These are phyloP conservation scores for Auriscalpium orientale DNA, from an alignment of 768 basidiomycete genomes.

Conservation along the genomic window DNA sequence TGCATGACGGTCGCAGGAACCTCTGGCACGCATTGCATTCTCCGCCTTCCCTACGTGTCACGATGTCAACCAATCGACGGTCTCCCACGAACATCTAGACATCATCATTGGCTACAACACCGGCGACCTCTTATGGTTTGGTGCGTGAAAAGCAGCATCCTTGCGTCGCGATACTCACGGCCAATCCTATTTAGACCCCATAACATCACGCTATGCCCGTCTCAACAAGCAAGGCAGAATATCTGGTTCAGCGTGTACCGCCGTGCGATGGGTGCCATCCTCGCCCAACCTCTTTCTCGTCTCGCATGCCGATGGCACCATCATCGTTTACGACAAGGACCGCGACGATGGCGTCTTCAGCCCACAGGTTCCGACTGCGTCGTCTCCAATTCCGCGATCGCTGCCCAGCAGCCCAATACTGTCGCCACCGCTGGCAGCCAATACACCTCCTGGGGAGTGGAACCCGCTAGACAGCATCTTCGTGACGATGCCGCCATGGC, in stretches of 20 bases:
- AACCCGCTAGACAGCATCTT: conserved; percentile 70
- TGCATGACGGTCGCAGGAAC: conserved; percentile 50
- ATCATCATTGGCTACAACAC: conserved; percentile 88
- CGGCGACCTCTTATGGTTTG: conserved; percentile 96
- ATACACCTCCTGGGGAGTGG: conserved; percentile 47
- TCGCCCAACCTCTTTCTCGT: conserved; percentile 78
- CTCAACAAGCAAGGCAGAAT: conserved; percentile 86
- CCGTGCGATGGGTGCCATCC: conserved; percentile 83
- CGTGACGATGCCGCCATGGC: conserved; percentile 83
- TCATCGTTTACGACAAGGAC: conserved; percentile 86
- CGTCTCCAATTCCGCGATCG: conserved; percentile 16
- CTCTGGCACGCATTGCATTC: conserved; percentile 79
- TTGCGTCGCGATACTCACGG: conserved; percentile 3
- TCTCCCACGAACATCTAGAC: conserved; percentile 73
- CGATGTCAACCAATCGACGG: conserved; percentile 74
- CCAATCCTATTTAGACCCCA: conserved; percentile 49
- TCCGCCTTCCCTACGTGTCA: conserved; percentile 86
- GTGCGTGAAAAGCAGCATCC: conserved; percentile 32
- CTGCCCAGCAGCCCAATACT: conserved; percentile 14
- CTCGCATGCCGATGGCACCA: conserved; percentile 83
- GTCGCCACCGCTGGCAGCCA: conserved; percentile 18
- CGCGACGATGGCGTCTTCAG: conserved; percentile 78
- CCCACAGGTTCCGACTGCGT: conserved; percentile 45
- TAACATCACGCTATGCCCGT: conserved; percentile 75
- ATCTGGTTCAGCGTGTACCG: conserved; percentile 74